These are phyloP conservation scores for Dipteronia sinensis DNA, from an alignment of 345 rosid species.

Conservation along the genomic window DNA sequence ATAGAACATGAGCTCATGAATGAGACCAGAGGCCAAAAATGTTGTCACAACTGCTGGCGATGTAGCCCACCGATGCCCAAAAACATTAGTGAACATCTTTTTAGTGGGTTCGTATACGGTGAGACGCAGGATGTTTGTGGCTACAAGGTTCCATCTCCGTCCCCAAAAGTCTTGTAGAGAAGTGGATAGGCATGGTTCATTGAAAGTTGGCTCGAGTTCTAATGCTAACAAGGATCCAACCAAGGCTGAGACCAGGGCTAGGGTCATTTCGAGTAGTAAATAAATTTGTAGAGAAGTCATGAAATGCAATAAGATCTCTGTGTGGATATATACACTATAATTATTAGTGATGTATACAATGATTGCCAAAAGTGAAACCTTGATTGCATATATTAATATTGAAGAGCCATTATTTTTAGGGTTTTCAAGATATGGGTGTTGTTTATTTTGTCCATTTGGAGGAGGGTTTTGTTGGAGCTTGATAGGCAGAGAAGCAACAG, in stretches of 20 bases:
- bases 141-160: slow-evolving; percentile 67
- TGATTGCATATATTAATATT: slow-evolving; percentile 29
- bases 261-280: slow-evolving; percentile 40
- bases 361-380: slow-evolving; percentile 33
- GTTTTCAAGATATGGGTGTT: no score
- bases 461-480: neutral
- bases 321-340: slow-evolving; percentile 21
- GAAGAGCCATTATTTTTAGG: slow-evolving; percentile 2
- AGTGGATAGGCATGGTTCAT: slow-evolving; percentile 57
- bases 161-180: slow-evolving; percentile 87
- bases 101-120: slow-evolving; percentile 48
- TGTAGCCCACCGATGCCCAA: slow-evolving; percentile 43
- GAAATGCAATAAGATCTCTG: slow-evolving; percentile 13
- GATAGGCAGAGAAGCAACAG: neutral
- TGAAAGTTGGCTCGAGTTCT: slow-evolving; percentile 56
- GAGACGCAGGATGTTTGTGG: slow-evolving; percentile 46
- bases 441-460: neutral
- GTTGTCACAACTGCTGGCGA: slow-evolving; percentile 41
- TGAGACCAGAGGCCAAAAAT: slow-evolving; percentile 49
- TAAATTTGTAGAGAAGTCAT: slow-evolving; percentile 40
- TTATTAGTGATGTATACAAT: slow-evolving; percentile 25
- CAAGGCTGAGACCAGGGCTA: slow-evolving; percentile 36
- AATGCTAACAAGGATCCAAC: slow-evolving; percentile 34
- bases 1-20: slow-evolving; percentile 76
- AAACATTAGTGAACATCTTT: slow-evolving; percentile 2